Evolutionary conservation across 139 green algal genomes (phyloP).

Genomic region (Axilococcus clingmanii): DNA sequence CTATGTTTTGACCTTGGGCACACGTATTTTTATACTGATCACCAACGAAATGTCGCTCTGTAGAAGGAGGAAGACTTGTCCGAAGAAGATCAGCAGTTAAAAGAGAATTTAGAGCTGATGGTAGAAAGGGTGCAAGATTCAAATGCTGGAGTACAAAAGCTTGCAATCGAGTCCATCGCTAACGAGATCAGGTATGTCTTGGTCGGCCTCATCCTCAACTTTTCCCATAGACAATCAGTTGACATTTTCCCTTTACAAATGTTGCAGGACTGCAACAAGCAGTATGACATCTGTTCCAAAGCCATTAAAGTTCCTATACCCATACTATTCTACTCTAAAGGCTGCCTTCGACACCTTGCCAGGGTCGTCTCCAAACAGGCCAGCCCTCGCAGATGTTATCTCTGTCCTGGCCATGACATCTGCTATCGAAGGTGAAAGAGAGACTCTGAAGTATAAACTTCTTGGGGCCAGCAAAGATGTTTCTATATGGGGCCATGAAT

Average conservation of each 20-base stretch:
- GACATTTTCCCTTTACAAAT: neutral
- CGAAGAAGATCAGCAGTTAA: slow-evolving; percentile 87
- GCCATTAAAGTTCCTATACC: slow-evolving; percentile 94
- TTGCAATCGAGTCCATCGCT: slow-evolving; percentile 60
- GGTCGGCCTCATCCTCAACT: neutral
- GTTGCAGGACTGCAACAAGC: slow-evolving; percentile 59
- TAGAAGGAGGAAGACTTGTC: slow-evolving; percentile 67
- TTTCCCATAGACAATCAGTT: neutral
- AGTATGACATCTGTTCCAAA: slow-evolving; percentile 98
- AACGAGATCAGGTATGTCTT: slow-evolving; percentile 31
- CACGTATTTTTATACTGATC: too few relatives aligned
- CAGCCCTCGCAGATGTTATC: slow-evolving; percentile 83
- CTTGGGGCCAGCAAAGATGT: slow-evolving; percentile 32
- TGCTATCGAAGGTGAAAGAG: slow-evolving; percentile 51
- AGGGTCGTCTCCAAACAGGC: slow-evolving; percentile 20
- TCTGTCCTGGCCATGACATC: slow-evolving; percentile 92
- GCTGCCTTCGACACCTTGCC: slow-evolving; percentile 44
- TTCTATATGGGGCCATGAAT: slow-evolving; percentile 91
- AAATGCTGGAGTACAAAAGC: slow-evolving; percentile 48
- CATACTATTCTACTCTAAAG: slow-evolving; percentile 75
- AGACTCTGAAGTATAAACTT: slow-evolving; percentile 80
- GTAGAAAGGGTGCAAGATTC: slow-evolving; percentile 62
- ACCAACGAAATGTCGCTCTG: too few relatives aligned
- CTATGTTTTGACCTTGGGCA: too few relatives aligned
- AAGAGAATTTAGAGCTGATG: slow-evolving; percentile 84